phyloP scores from a whole-genome alignment of 1,284 basidiomycete species.

The Ceratobasidium theobromae region DNA sequence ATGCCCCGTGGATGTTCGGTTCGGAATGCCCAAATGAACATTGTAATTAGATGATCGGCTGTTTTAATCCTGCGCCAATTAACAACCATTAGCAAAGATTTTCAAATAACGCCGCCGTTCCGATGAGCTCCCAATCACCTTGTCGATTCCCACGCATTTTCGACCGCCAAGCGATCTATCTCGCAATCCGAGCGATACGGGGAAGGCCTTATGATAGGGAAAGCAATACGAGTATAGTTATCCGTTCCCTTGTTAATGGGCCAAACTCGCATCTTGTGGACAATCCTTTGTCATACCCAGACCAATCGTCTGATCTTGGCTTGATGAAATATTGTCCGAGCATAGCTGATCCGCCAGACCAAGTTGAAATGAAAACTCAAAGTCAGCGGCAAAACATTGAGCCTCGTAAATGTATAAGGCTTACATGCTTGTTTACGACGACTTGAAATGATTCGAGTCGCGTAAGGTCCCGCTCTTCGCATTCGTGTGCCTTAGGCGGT shows the following conservation, averaged over 20 bases:
- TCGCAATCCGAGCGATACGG: constrained; percentile 49
- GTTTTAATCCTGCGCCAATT: not conserved
- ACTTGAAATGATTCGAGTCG: constrained; percentile 46
- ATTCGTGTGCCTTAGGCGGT: not conserved
- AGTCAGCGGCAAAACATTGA: not conserved
- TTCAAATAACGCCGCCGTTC: not conserved
- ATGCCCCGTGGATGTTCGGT: not conserved
- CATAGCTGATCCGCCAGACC: constrained; percentile 59
- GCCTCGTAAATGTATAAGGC: constrained; percentile 31
- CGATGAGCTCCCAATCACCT: not conserved
- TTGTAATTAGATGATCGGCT: not conserved
- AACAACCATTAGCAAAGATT: not conserved
- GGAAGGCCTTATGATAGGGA: constrained; percentile 55
- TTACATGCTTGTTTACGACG: constrained; percentile 66
- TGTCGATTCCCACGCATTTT: not conserved
- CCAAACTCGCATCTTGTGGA: constrained; percentile 56
- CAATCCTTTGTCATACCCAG: not conserved
- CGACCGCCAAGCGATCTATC: not conserved
- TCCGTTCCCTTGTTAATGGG: constrained; percentile 74
- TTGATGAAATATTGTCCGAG: constrained; percentile 50
- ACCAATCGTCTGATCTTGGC: not conserved
- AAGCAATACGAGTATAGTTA: constrained; percentile 65
- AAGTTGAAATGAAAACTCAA: constrained; percentile 34
- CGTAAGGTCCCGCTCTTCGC: constrained; percentile 45
- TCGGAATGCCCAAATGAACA: not conserved